These are phyloP conservation scores for Tricholoma flavovirens DNA, from an alignment of 768 basidiomycete species.

Conservation along the genomic window DNA sequence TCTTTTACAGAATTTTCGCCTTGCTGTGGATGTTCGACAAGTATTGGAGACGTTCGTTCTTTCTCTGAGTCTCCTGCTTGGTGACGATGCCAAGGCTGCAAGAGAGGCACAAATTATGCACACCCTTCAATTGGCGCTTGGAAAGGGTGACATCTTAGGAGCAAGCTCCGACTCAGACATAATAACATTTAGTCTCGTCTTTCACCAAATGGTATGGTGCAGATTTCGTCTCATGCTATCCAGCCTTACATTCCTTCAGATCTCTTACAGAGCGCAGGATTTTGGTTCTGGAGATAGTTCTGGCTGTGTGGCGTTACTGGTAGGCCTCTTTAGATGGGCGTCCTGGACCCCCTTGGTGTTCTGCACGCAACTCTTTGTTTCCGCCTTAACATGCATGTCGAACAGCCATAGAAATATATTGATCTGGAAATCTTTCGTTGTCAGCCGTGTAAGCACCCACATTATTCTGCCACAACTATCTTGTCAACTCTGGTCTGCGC, in stretches of 20 bases:
- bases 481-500: background rate
- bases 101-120: slow-evolving; percentile 71
- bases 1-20: slow-evolving; percentile 45
- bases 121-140: slow-evolving; percentile 48
- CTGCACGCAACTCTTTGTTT: slow-evolving; percentile 61
- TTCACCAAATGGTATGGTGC: slow-evolving; percentile 54
- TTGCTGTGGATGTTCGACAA: slow-evolving; percentile 48
- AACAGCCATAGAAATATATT: slow-evolving; percentile 34
- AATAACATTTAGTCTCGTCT: slow-evolving; percentile 53
- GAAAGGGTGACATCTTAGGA: slow-evolving; percentile 51
- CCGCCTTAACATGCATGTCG: slow-evolving; percentile 57
- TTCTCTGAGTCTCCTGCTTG: slow-evolving; percentile 53
- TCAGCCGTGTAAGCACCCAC: slow-evolving; percentile 54
- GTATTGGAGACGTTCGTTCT: slow-evolving; percentile 55
- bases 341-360: slow-evolving; percentile 60
- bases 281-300: slow-evolving; percentile 58
- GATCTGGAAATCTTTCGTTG: slow-evolving; percentile 68
- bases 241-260: slow-evolving; percentile 30
- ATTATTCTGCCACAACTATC: background rate
- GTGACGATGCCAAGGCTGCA: slow-evolving; percentile 66
- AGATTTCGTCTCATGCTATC: slow-evolving; percentile 1
- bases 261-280: slow-evolving; percentile 50
- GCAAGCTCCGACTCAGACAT: slow-evolving; percentile 61
- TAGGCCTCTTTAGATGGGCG: slow-evolving; percentile 54
- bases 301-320: slow-evolving; percentile 48